phyloP scores from a whole-genome alignment of 2,329 filamentous ascomycete genomes.

The Verticillium albo-atrum region DNA sequence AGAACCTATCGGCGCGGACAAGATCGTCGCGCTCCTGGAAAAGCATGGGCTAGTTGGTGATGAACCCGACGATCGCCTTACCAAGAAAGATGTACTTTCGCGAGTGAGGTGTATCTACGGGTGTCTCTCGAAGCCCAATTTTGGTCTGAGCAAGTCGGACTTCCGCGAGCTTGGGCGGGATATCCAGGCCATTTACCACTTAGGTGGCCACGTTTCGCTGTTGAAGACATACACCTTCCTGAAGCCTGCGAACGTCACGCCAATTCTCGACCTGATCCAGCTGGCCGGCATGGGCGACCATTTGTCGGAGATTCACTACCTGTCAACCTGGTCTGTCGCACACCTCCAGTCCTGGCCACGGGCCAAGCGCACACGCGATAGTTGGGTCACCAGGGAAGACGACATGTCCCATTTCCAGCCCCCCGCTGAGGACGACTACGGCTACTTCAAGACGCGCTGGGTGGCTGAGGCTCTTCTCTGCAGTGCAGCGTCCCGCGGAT shows the following conservation, averaged over 20 bases:
- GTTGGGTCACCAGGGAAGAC: constrained; percentile 14
- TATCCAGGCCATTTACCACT: constrained; percentile 18
- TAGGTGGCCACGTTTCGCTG: constrained; percentile 20
- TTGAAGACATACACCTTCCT: constrained; percentile 18
- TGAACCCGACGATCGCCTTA: not conserved
- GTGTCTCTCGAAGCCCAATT: constrained; percentile 12
- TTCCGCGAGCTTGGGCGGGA: constrained; percentile 17
- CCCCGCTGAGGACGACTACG: constrained; percentile 16
- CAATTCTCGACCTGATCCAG: constrained; percentile 18
- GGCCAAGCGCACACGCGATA: constrained; percentile 12
- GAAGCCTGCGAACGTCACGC: constrained; percentile 15
- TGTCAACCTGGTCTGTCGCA: constrained; percentile 19
- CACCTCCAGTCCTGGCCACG: constrained; percentile 18
- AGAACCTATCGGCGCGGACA: constrained; percentile 5
- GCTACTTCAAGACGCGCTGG: constrained; percentile 22
- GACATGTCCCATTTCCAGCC: constrained; percentile 16
- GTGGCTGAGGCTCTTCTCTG: constrained; percentile 18
- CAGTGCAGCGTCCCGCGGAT: constrained; percentile 17
- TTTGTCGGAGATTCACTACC: constrained; percentile 18
- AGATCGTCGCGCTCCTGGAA: constrained; percentile 10
- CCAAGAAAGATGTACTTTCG: constrained; percentile 7
- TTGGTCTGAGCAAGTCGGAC: constrained; percentile 16
- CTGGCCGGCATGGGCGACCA: constrained; percentile 14
- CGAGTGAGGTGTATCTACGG: constrained; percentile 14
- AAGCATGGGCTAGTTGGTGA: constrained; percentile 14